These are phyloP conservation scores for Erythrophleum ivorense DNA, from an alignment of 331 rosid species.

Conservation along the genomic window DNA sequence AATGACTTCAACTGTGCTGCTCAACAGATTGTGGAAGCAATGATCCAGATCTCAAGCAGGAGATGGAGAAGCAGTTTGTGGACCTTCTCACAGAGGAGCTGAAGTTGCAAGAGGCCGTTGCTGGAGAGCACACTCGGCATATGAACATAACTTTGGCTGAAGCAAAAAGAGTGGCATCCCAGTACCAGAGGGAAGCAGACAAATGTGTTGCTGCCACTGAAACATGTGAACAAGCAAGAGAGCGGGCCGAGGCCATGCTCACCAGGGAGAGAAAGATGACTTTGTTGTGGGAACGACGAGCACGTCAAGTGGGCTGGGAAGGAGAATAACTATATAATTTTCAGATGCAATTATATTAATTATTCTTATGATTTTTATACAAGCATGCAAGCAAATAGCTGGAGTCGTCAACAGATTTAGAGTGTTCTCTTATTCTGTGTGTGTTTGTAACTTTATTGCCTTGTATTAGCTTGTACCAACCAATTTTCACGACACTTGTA, in stretches of 20 bases:
- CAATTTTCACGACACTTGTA: conserved; percentile 43
- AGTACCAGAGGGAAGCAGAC: conserved; percentile 97
- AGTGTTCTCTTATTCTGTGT: conserved; percentile 20
- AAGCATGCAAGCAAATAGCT: conserved; percentile 66
- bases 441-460: conserved; percentile 42
- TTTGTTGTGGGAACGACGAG: conserved; percentile 77
- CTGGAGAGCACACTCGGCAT: conserved; percentile 73
- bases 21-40: conserved; percentile 84
- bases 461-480: conserved; percentile 45
- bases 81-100: conserved; percentile 91
- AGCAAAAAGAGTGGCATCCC: conserved; percentile 88
- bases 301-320: conserved; percentile 96
- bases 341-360: conserved; percentile 44
- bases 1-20: conserved; percentile 36
- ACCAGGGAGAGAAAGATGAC: conserved; percentile 81
- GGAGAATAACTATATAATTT: conserved; percentile 52
- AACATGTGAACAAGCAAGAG: conserved; percentile 96
- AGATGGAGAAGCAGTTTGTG: conserved; percentile 98
- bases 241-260: conserved; percentile 72
- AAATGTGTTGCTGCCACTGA: conserved; percentile 92
- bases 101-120: conserved; percentile 86
- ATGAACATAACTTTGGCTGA: conserved; percentile 89
- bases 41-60: conserved; percentile 91
- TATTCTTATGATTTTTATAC: conserved; percentile 46
- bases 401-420: conserved; percentile 45